These are phyloP conservation scores for Sextonia rubra DNA, from an alignment of 164 flowering plant genomes.

Conservation along the genomic window DNA sequence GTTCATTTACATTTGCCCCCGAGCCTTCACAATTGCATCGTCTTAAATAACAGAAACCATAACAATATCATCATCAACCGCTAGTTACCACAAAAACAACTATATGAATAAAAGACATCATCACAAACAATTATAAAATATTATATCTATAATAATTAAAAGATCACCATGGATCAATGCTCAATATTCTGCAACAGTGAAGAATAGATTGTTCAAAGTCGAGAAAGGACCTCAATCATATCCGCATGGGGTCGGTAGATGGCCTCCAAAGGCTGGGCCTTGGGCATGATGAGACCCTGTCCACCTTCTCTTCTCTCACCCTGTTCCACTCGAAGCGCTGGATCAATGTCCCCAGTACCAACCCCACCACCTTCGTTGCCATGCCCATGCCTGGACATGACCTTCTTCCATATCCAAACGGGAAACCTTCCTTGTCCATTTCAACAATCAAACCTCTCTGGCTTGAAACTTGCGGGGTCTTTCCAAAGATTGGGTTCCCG, in stretches of 20 bases:
- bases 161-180: too few relatives aligned
- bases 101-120: too few relatives aligned
- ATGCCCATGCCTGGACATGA: slow-evolving; percentile 17
- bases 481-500: slow-evolving; percentile 48
- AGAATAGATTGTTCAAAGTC: not conserved
- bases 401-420: slow-evolving; percentile 24
- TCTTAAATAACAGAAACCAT: too few relatives aligned
- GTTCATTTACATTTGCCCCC: too few relatives aligned
- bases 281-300: slow-evolving; percentile 15
- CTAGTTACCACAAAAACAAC: too few relatives aligned
- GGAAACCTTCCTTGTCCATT: slow-evolving; percentile 13
- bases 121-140: too few relatives aligned
- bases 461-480: slow-evolving; percentile 39
- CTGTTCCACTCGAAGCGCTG: slow-evolving; percentile 14
- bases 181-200: too few relatives aligned
- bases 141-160: too few relatives aligned
- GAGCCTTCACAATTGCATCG: too few relatives aligned
- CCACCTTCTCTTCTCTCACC: slow-evolving; percentile 7
- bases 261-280: slow-evolving; percentile 13
- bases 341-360: slow-evolving; percentile 8
- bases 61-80: too few relatives aligned
- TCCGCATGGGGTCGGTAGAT: slow-evolving; percentile 1
- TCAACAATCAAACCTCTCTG: slow-evolving; percentile 44
- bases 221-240: slow-evolving; percentile 9
- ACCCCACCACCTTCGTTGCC: slow-evolving; percentile 11